A percentile compares a stretch with the other conserved stretches of the same genome.
phyloP scores from a whole-genome alignment of 495 filamentous ascomycete genomes.

The Podospora didyma region DNA sequence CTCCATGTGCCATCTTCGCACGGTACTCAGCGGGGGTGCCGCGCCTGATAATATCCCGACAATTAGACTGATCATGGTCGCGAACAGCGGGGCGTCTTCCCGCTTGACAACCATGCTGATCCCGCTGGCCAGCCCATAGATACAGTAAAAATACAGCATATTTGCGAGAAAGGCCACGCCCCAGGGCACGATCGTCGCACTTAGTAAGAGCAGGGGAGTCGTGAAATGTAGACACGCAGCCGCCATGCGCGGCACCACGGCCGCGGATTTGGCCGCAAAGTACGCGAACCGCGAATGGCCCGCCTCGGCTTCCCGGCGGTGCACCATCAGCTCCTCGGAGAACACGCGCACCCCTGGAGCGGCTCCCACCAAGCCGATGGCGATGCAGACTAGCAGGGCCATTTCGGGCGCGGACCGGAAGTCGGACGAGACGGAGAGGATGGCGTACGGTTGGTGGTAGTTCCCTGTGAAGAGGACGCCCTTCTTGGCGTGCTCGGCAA shows the following conservation, averaged over 20 bases:
- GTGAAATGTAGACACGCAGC: slow-evolving; percentile 54
- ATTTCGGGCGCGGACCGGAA: slow-evolving; percentile 45
- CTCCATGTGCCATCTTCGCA: slow-evolving; percentile 47
- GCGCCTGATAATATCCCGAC: slow-evolving; percentile 48
- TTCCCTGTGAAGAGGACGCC: slow-evolving; percentile 52
- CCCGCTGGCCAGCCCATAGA: slow-evolving; percentile 54
- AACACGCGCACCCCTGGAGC: slow-evolving; percentile 53
- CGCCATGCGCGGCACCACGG: slow-evolving; percentile 43
- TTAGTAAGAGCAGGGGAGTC: slow-evolving; percentile 45
- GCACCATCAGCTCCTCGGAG: slow-evolving; percentile 53
- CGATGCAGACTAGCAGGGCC: slow-evolving; percentile 45
- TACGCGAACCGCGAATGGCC: slow-evolving; percentile 54
- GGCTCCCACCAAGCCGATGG: slow-evolving; percentile 51
- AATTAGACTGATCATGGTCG: slow-evolving; percentile 45
- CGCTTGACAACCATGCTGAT: slow-evolving; percentile 43
- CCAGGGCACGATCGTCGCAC: slow-evolving; percentile 47
- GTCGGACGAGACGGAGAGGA: slow-evolving; percentile 49
- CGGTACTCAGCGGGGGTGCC: slow-evolving; percentile 44
- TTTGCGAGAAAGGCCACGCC: slow-evolving; percentile 40
- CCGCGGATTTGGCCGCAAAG: slow-evolving; percentile 53
- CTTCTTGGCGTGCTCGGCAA: slow-evolving; percentile 42
- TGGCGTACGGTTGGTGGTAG: slow-evolving; percentile 44
- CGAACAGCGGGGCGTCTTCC: slow-evolving; percentile 47
- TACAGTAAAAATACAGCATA: slow-evolving; percentile 54
- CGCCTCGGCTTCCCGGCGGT: slow-evolving; percentile 47